A percentile compares a stretch with the other conserved stretches of the same genome.
Conservation (phyloP, 495 filamentous ascomycete species). For the Trichoderma parareesei region DNA sequence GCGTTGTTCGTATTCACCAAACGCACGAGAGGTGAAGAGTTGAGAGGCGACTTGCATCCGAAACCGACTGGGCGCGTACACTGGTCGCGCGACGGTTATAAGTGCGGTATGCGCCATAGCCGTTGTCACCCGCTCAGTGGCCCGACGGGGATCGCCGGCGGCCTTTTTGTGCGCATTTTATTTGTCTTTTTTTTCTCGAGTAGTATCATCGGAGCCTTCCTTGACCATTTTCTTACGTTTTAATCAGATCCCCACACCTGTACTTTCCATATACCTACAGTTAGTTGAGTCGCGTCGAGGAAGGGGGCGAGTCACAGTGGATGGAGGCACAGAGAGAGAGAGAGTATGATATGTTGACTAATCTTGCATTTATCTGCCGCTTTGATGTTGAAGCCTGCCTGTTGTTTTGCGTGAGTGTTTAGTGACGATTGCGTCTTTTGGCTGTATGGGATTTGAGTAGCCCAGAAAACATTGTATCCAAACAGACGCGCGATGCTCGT, state of each 20-base stretch:
- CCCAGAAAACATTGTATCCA: too few species aligned
- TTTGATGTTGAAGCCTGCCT: slow-evolving; percentile 15
- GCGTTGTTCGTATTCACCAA: not conserved
- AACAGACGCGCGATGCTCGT: too few species aligned
- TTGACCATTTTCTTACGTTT: slow-evolving; percentile 10
- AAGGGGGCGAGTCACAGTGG: not conserved
- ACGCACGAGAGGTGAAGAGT: not conserved
- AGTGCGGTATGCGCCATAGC: not conserved
- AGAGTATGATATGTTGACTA: slow-evolving; percentile 6
- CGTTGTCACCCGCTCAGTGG: not conserved
- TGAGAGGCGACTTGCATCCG: not conserved
- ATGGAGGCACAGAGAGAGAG: not conserved
- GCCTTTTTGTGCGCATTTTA: not conserved
- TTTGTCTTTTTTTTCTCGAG: slow-evolving; percentile 7
- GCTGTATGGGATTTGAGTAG: not conserved
- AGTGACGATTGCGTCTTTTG: not conserved
- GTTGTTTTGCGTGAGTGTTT: not conserved
- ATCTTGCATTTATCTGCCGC: not conserved
- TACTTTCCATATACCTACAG: slow-evolving; percentile 7
- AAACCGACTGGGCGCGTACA: not conserved
- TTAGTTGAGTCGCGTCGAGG: slow-evolving; percentile 1
- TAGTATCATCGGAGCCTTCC: slow-evolving; percentile 9
- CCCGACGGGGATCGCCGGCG: not conserved
- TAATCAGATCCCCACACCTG: slow-evolving; percentile 7
- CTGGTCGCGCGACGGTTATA: not conserved